Percentiles rank a stretch among this genome's conserved stretches.
phyloP scores from a whole-genome alignment of 192 early-diverging fungal genomes.

The Dispira parvispora region DNA sequence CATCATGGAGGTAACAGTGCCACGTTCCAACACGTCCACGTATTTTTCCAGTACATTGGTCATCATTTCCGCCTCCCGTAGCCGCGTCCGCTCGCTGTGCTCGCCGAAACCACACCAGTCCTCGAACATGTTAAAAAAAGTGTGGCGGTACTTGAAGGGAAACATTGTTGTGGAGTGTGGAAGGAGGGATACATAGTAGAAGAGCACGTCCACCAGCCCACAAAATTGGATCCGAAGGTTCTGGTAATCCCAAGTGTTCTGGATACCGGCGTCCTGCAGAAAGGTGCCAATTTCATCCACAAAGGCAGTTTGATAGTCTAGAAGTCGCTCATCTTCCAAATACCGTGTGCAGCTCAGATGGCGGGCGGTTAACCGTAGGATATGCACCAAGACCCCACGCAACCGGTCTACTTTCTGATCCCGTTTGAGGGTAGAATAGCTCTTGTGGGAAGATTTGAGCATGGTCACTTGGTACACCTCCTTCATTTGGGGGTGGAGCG shows the following conservation, averaged over 20 bases:
- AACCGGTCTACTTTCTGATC: conserved; percentile 47
- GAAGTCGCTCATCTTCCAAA: conserved; percentile 30
- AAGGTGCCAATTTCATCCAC: conserved; percentile 62
- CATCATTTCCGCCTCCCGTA: conserved; percentile 55
- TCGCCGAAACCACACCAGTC: conserved; percentile 83
- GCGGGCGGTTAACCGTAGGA: conserved; percentile 48
- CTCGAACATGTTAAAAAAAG: conserved; percentile 72
- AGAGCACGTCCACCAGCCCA: conserved; percentile 70
- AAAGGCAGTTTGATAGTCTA: conserved; percentile 54
- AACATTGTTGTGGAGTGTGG: conserved; percentile 32
- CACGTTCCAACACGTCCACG: conserved; percentile 56
- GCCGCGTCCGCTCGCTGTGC: conserved; percentile 30
- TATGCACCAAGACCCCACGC: conserved; percentile 51
- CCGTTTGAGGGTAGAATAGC: conserved; percentile 32
- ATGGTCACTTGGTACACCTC: conserved; percentile 44
- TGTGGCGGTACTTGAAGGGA: conserved; percentile 57
- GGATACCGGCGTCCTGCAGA: conserved; percentile 54
- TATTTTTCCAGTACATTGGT: conserved; percentile 42
- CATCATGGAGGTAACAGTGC: conserved; percentile 36
- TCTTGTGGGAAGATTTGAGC: conserved; percentile 29
- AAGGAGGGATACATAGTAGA: conserved; percentile 42
- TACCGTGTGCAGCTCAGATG: conserved; percentile 29
- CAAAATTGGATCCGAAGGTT: conserved; percentile 79
- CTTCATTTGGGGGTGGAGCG: conserved; percentile 38
- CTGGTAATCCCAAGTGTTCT: conserved; percentile 77